phyloP scores from a whole-genome alignment of 2,329 filamentous ascomycete genomes.

The Colletotrichum sp. region DNA sequence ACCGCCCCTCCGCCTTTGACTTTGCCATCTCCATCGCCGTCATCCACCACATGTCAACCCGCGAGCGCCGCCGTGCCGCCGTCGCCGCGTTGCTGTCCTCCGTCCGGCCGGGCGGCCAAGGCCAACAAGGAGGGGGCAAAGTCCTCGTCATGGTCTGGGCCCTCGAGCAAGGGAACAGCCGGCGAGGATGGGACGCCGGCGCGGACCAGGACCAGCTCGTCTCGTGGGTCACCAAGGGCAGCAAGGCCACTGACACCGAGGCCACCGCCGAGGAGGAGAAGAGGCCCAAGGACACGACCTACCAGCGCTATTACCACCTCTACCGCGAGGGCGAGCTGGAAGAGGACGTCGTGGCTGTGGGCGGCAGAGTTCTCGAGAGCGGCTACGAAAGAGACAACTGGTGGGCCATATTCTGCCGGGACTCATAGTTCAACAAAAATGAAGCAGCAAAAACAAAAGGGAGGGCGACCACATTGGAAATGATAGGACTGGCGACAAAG shows the following conservation, averaged over 20 bases:
- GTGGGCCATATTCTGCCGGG: slow-evolving; percentile 75
- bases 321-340: slow-evolving; percentile 89
- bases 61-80: slow-evolving; percentile 72
- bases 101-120: slow-evolving; percentile 54
- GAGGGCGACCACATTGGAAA: not conserved
- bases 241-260: slow-evolving; percentile 23
- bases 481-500: not conserved
- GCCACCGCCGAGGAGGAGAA: not conserved
- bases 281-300: slow-evolving; percentile 50
- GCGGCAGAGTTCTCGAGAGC: slow-evolving; percentile 75
- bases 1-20: slow-evolving; percentile 66
- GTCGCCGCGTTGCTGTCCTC: slow-evolving; percentile 74
- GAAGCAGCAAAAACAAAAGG: not conserved
- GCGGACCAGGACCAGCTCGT: slow-evolving; percentile 92
- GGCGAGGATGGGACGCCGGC: slow-evolving; percentile 86
- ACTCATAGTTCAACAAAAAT: not conserved
- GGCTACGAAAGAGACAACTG: slow-evolving; percentile 99
- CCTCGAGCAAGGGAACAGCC: slow-evolving; percentile 85
- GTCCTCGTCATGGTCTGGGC: slow-evolving; percentile 94
- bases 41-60: slow-evolving; percentile 89
- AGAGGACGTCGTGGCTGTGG: slow-evolving; percentile 74
- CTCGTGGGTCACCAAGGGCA: slow-evolving; percentile 79
- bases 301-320: slow-evolving; percentile 92
- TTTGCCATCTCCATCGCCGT: slow-evolving; percentile 96
- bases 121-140: slow-evolving; percentile 50